Evolutionary conservation across 345 rosid species (phyloP), one percentile per base, ranked within the genome.

Genomic region (Gossypium herbaceum): DNA sequence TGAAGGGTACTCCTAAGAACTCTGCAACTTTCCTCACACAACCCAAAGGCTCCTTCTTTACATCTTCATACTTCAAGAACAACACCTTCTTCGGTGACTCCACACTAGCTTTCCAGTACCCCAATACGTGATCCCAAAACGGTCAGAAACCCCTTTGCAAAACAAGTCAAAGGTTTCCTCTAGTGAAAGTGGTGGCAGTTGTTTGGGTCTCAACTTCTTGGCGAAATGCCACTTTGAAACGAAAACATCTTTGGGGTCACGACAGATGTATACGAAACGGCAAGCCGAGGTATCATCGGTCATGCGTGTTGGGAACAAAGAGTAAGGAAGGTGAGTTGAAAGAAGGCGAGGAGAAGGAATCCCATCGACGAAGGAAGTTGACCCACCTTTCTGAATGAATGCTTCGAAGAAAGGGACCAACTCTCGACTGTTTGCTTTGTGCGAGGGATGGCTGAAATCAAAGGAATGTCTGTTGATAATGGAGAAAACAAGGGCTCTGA

Each of bases 401-500:
- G 2, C 1, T 10, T 79, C 78, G 22, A 75, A 22, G 15, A 70
- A 60, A 10, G 50, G 78, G 20, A 70, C 55, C 10, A 41, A 39
- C 0, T 75, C 75, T 20, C 55, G 78, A 20, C 75, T 72, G 22
- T 39, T 61, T 1, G 0, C 1, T 12, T 44, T 4, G 9, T 54
- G 75, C 67, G 70, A 11, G 25, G 80, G 72, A 19, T 55, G 71
- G n/a, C 39, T 17, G n/a, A 24, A 41, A 61, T 54, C 65, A 27
- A 7, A 43, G 3, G 17, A 17, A 2, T 5, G 4, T 72, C 72
- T 43, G 15, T 54, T 61, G 16, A 68, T 73, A 57, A 7, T 80
- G 76, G 81, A 71, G 59, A 17, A 50, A 39, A n/a, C 61, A 43
- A 82, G 75, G n/a, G 84, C 82, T 54, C 77, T 82, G 4, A 84